phyloP scores from a whole-genome alignment of 129 eudicot species.

The Chrysanthemum makinoi region DNA sequence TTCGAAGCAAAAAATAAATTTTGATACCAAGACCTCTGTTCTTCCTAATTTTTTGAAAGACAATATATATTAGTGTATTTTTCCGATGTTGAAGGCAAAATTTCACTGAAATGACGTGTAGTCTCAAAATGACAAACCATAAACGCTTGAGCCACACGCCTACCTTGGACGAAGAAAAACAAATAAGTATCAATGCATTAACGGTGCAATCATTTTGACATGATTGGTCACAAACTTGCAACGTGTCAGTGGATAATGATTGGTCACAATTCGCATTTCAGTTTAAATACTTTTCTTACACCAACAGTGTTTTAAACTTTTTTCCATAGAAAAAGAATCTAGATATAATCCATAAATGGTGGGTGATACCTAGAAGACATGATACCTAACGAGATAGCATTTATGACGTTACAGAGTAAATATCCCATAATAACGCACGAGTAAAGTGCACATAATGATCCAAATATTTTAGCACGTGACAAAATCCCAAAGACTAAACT shows the following conservation, averaged over 20 bases:
- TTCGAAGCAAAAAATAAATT: too few species aligned
- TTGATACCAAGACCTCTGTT: too few species aligned
- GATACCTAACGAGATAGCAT: too few species aligned
- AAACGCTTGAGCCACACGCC: background rate
- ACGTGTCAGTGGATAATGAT: background rate
- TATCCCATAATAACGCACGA: background rate
- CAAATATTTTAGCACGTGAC: background rate
- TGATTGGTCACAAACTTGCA: background rate
- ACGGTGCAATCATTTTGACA: background rate
- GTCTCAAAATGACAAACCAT: background rate
- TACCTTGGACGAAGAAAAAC: background rate
- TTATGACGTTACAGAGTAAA: background rate
- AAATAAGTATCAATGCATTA: background rate
- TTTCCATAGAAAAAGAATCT: background rate
- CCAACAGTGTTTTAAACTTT: background rate
- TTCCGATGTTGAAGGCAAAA: background rate
- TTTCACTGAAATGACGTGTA: background rate
- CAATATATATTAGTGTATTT: too few species aligned
- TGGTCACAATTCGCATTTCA: background rate
- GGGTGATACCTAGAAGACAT: background rate
- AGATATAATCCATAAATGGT: slow-evolving; percentile 3
- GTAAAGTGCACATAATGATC: background rate
- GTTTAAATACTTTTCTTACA: background rate
- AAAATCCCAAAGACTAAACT: slow-evolving; percentile 12
- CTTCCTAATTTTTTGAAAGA: too few species aligned